phyloP scores from a whole-genome alignment of 441 rosid genomes.

The Eutrema salsugineum region DNA sequence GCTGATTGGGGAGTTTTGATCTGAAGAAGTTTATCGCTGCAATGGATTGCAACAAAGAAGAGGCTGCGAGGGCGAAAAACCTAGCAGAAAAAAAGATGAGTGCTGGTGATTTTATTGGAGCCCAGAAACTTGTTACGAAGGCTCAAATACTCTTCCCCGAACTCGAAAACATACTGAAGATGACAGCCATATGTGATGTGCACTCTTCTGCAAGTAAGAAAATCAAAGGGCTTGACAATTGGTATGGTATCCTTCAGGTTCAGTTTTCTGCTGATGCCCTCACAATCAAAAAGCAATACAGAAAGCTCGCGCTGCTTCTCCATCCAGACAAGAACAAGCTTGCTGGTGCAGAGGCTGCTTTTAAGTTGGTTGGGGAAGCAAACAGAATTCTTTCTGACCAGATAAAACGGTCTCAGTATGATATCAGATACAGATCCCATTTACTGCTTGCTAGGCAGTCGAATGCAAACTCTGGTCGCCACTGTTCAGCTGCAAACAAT shows the following conservation, averaged over 20 bases:
- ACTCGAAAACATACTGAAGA: slow-evolving; percentile 44
- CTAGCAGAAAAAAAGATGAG: slow-evolving; percentile 50
- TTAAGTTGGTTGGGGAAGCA: slow-evolving; percentile 68
- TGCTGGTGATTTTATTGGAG: slow-evolving; percentile 46
- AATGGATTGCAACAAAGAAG: slow-evolving; percentile 81
- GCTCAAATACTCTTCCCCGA: slow-evolving; percentile 55
- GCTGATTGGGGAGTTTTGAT: slow-evolving; percentile 11
- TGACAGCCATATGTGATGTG: slow-evolving; percentile 55
- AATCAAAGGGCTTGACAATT: slow-evolving; percentile 45
- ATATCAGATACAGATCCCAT: slow-evolving; percentile 40
- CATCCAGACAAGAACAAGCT: slow-evolving; percentile 69
- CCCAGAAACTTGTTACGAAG: slow-evolving; percentile 37
- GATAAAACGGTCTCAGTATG: slow-evolving; percentile 40
- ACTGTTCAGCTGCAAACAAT: slow-evolving; percentile 6
- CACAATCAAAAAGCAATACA: slow-evolving; percentile 62
- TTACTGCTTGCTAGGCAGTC: slow-evolving; percentile 10
- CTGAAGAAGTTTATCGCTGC: not conserved
- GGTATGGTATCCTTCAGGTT: slow-evolving; percentile 66
- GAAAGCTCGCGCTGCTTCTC: slow-evolving; percentile 59
- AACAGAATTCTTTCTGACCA: slow-evolving; percentile 45
- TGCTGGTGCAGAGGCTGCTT: slow-evolving; percentile 70
- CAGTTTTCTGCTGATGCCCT: slow-evolving; percentile 42
- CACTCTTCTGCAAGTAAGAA: slow-evolving; percentile 49
- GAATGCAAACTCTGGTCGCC: slow-evolving; percentile 26
- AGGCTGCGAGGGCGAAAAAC: slow-evolving; percentile 46